Base-by-base conservation (phyloP, 352 stramenopile species). In the Phytophthora cactorum region DNA sequence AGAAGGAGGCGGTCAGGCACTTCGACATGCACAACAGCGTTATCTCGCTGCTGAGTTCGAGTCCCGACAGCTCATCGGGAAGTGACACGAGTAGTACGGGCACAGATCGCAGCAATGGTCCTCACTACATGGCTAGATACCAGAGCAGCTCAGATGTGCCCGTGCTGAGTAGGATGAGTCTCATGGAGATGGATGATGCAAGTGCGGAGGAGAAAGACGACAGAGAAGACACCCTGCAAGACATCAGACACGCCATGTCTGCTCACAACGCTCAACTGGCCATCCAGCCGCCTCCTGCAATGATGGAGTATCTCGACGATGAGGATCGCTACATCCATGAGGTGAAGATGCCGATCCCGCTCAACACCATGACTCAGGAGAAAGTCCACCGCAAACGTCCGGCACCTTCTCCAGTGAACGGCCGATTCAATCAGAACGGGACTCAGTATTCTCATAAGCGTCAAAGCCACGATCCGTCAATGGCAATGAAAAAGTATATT, bases 321-420 rank as follows among this genome's bases (percentile, higher is more conserved):
- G 36, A 63, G 45, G 57, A 77, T 51, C 49, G 45, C 5, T 78
- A 70, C 44, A 61, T 72, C 17, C 73, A 63, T 34, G 53, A 72
- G n/a, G 62, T 65, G 55, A 55, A 72, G 34, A 43, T 58, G 34
- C 55, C 58, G 38, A 74, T 78, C 45, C 72, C 75, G 7, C 70
- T 86, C 28, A 83, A 83, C 51, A 77, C 68, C 11, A 77, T 86
- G 72, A 86, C 77, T 25, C 69, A 81, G 62, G 70, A 81, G 62
- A 76, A 74, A 38, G 68, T 77, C 29, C 74, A 78, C 25, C 77
- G 74, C 14, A 81, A 79, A 28, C 77, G 77, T 2, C 71, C 71
- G 12, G 71, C 68, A n/a, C 71, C 77, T n/a, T 84, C 76, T 5
- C 76, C 74, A 9, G 70, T 64, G 3, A 66, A 51, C 6, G 67